Conservation (phyloP, 2,329 filamentous ascomycete genomes). For the Neofusicoccum sp. region DNA sequence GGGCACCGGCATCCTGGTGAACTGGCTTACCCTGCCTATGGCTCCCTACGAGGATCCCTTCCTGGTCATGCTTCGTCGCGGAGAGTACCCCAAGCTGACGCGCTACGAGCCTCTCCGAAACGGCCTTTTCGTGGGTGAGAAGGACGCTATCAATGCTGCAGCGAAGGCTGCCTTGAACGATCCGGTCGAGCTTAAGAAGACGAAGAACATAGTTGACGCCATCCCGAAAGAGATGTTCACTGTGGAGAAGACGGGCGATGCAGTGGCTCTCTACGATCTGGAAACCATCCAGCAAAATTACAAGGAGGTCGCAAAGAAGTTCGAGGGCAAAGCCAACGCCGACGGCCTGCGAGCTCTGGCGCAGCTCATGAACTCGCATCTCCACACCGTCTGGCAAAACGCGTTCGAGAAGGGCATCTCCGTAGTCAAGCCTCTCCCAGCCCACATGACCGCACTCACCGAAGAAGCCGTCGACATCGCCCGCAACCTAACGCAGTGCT, state of each 20-base stretch:
- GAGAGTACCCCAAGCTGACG: constrained; percentile 73
- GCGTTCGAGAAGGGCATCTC: constrained; percentile 71
- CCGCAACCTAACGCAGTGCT: constrained; percentile 73
- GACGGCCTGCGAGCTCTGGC: constrained; percentile 68
- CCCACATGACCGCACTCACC: constrained; percentile 74
- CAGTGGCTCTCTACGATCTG: constrained; percentile 75
- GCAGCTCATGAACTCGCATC: constrained; percentile 77
- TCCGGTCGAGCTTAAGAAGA: constrained; percentile 35
- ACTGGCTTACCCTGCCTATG: constrained; percentile 86
- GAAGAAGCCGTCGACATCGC: constrained; percentile 73
- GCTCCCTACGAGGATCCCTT: constrained; percentile 71
- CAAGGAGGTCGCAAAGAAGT: constrained; percentile 64
- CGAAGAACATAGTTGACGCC: constrained; percentile 66
- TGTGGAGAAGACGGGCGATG: constrained; percentile 63
- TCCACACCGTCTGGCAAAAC: constrained; percentile 84
- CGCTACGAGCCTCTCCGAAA: constrained; percentile 72
- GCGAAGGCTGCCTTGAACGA: constrained; percentile 52
- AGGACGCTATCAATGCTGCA: constrained; percentile 49
- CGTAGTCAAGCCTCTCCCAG: constrained; percentile 76
- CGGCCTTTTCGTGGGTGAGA: constrained; percentile 73
- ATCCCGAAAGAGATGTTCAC: constrained; percentile 62
- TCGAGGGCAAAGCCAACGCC: constrained; percentile 56
- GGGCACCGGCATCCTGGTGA: constrained; percentile 78
- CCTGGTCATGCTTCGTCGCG: constrained; percentile 72
- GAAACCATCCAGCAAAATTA: constrained; percentile 67